These are phyloP conservation scores for Ogataea hybrid DNA, from an alignment of 1,139 yeast genomes.

Conservation along the genomic window DNA sequence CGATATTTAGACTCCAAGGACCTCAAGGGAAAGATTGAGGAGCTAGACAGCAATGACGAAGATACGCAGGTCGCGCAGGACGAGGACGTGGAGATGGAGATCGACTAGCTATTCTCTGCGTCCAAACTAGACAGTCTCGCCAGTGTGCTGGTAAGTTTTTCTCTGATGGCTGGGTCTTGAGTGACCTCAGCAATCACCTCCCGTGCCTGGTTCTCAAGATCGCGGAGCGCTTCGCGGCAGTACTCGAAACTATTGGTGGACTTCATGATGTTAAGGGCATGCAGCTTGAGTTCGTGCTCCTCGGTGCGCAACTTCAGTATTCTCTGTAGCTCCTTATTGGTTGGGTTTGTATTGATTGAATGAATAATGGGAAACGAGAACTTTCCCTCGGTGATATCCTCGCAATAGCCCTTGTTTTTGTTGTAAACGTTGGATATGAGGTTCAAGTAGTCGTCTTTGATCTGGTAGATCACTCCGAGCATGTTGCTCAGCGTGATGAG, in stretches of 20 bases:
- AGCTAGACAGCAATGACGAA: conserved; percentile 3
- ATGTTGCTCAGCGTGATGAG: conserved; percentile 66
- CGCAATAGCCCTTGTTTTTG: conserved; percentile 77
- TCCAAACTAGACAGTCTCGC: conserved; percentile 1
- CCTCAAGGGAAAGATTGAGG: conserved; percentile 6
- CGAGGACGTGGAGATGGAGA: conserved; percentile 5
- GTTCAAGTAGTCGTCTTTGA: conserved; percentile 78
- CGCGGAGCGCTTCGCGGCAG: conserved; percentile 25
- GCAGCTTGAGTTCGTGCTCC: conserved; percentile 41
- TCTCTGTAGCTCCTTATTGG: conserved; percentile 38
- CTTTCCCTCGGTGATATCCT: conserved; percentile 88
- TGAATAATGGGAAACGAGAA: conserved; percentile 82
- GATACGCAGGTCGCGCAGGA: conserved; percentile 1
- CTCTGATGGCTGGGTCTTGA: conserved; percentile 7
- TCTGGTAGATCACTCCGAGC: conserved; percentile 80
- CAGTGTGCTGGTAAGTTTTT: conserved; percentile 1
- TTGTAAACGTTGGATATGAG: conserved; percentile 52
- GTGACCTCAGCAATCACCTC: conserved; percentile 17
- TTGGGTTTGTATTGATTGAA: conserved; percentile 40
- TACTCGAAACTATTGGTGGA: conserved; percentile 44
- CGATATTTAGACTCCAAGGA: conserved; percentile 17
- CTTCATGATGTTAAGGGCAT: conserved; percentile 47
- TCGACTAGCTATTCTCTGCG: neutral
- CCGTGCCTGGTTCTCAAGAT: conserved; percentile 19
- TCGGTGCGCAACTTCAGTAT: conserved; percentile 37